Percentiles rank a stretch among this genome's conserved stretches.
phyloP scores from a whole-genome alignment of 2,329 filamentous ascomycete species.

The Alternaria sp. region DNA sequence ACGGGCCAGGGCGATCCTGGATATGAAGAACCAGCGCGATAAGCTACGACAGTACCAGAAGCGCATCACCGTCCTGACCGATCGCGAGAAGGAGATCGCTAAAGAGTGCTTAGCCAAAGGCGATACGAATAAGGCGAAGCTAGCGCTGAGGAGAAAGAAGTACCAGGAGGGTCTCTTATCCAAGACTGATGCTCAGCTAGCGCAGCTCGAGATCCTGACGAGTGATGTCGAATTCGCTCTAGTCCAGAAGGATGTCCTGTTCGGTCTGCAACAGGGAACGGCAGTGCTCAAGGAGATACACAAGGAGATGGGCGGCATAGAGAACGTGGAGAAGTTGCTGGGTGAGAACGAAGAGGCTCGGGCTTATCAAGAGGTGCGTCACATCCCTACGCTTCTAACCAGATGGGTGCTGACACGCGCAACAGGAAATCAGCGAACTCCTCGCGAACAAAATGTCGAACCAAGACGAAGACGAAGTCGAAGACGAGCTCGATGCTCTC shows the following conservation, averaged over 20 bases:
- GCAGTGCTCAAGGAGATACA: constrained; percentile 89
- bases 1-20: constrained; percentile 80
- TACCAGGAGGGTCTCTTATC: constrained; percentile 90
- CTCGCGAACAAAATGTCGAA: constrained; percentile 87
- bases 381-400: constrained; percentile 26
- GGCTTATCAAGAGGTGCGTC: constrained; percentile 80
- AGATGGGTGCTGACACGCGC: constrained; percentile 3
- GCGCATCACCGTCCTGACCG: constrained; percentile 83
- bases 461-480: constrained; percentile 96
- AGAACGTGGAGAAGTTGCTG: constrained; percentile 93
- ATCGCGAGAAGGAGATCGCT: constrained; percentile 86
- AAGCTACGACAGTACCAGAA: constrained; percentile 96
- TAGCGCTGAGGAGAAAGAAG: constrained; percentile 92
- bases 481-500: constrained; percentile 88
- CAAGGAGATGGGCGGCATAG: constrained; percentile 92
- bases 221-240: constrained; percentile 92
- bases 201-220: constrained; percentile 87
- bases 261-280: constrained; percentile 90
- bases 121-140: constrained; percentile 80
- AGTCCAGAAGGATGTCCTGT: constrained; percentile 95
- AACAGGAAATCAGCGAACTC: constrained; percentile 89
- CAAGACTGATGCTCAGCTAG: constrained; percentile 93
- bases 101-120: constrained; percentile 79
- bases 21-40: constrained; percentile 97
- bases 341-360: constrained; percentile 88